phyloP scores from a whole-genome alignment of 352 stramenopile species.

The Bremia lactucae region DNA sequence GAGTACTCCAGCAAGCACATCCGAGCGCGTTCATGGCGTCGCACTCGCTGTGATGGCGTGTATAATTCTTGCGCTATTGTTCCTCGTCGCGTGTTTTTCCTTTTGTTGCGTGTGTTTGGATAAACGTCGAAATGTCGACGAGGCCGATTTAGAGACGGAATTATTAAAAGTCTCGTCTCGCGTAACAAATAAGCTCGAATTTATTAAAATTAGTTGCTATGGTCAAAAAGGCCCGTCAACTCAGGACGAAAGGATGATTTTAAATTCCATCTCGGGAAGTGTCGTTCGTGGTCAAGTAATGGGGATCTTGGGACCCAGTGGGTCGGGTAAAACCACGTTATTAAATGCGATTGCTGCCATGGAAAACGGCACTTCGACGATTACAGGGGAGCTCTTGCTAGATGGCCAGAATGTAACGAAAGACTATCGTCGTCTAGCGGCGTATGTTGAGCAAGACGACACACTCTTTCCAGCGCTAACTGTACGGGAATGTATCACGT shows the following conservation, averaged over 20 bases:
- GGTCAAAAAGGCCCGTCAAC: conserved; percentile 1
- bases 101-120: conserved; percentile 13
- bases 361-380: conserved; percentile 44
- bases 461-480: conserved; percentile 71
- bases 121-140: background rate
- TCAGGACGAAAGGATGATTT: conserved; percentile 39
- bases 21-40: conserved; percentile 1
- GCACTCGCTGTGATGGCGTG: conserved; percentile 10
- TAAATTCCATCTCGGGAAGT: conserved; percentile 48
- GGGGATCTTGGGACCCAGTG: conserved; percentile 60
- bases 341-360: conserved; percentile 67
- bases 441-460: conserved; percentile 86
- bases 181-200: conserved; percentile 39
- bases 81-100: conserved; percentile 9
- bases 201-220: conserved; percentile 47
- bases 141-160: conserved; percentile 26
- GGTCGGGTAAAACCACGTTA: conserved; percentile 77
- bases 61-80: conserved; percentile 1
- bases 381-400: conserved; percentile 49
- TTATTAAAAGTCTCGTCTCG: conserved; percentile 34
- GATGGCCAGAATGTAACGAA: conserved; percentile 44
- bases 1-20: conserved; percentile 2
- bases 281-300: conserved; percentile 51
- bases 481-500: conserved; percentile 75
- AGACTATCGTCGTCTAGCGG: conserved; percentile 61